Evolutionary conservation across 1,284 basidiomycete genomes (phyloP), one percentile per base, ranked within the genome.

Genomic region (Xerocomus amazonicus): DNA sequence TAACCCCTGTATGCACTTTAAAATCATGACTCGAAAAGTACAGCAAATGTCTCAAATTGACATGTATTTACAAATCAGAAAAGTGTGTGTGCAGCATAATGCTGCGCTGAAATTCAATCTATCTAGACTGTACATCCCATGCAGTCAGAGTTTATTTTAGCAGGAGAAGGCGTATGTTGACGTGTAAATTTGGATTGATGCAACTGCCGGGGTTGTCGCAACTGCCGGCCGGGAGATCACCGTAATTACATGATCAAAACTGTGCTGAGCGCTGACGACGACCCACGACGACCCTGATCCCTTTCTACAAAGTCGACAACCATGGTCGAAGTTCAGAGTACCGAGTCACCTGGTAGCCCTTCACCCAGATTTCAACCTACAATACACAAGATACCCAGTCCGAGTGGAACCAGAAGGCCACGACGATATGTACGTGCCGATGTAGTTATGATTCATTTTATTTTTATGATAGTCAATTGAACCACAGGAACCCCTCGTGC

Each of bases 311-410:
- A 23, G 37, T 9, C 38, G 9, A 29, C 27, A 9, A 43, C 48
- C 50, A 68, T 65, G 62, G 49, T 27, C 40, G 38, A 42, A 29
- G 7, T 14, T 10, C 10, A 43, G 10, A 32, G 10, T 2, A 43
- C 46, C 3, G 38, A 19, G 4, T 3, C 41, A 9, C 44, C 41
- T 5, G 47, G 32, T 6, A 10, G 2, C 27, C 62, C 55, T 33
- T 61, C 60, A 4, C 45, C 57, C 9, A 57, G 54, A 47, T 76
- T 73, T 54, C 68, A 68, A 51, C 71, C 72, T 37, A 73, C 74
- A 8, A 69, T 73, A 1, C 69, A 77, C 41, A 61, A 75, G 14
- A 78, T 80, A 58, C 78, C 78, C 6, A 67, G 75, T 2, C 70
- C 71, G 12, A 66, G 63, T 7, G 45, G 55, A 29, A 45, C 45